Conservation (phyloP, 176 grass and related monocot genomes). For the Olyra latifolia region DNA sequence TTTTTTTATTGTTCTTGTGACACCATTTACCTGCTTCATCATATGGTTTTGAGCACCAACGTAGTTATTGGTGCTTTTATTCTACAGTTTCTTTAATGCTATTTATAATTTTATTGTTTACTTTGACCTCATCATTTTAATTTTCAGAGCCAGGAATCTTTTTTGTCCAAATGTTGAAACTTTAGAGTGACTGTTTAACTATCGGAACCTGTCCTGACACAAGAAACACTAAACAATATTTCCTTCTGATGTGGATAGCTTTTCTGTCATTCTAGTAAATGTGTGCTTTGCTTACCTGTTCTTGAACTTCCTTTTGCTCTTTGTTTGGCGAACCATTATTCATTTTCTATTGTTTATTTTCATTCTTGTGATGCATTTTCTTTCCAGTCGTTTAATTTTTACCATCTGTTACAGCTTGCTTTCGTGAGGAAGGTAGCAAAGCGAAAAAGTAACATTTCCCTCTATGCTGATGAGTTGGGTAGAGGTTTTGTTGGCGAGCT, state of each 20-base stretch:
- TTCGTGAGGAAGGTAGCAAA: slow-evolving; percentile 75
- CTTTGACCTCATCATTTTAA: neutral
- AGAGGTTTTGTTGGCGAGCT: slow-evolving; percentile 86
- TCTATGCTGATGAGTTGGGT: slow-evolving; percentile 96
- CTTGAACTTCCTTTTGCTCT: neutral
- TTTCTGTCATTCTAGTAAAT: neutral
- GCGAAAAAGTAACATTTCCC: slow-evolving; percentile 73
- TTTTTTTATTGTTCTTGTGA: slow-evolving; percentile 15
- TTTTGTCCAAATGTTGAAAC: neutral
- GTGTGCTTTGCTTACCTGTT: neutral
- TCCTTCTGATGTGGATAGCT: slow-evolving; percentile 9
- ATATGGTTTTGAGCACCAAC: neutral
- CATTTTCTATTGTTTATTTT: slow-evolving; percentile 6
- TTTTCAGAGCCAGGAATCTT: neutral
- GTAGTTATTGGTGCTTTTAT: slow-evolving; percentile 2
- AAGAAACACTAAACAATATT: neutral
- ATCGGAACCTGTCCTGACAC: neutral
- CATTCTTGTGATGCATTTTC: slow-evolving; percentile 7
- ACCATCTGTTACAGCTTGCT: slow-evolving; percentile 60
- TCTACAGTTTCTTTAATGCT: neutral
- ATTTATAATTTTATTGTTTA: slow-evolving; percentile 23
- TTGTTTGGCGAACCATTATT: neutral
- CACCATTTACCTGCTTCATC: neutral
- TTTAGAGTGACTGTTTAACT: slow-evolving; percentile 1
- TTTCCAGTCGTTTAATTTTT: slow-evolving; percentile 17